Evolutionary conservation across 2,329 filamentous ascomycete genomes (phyloP).

Genomic region (Penicillium janthinellum): DNA sequence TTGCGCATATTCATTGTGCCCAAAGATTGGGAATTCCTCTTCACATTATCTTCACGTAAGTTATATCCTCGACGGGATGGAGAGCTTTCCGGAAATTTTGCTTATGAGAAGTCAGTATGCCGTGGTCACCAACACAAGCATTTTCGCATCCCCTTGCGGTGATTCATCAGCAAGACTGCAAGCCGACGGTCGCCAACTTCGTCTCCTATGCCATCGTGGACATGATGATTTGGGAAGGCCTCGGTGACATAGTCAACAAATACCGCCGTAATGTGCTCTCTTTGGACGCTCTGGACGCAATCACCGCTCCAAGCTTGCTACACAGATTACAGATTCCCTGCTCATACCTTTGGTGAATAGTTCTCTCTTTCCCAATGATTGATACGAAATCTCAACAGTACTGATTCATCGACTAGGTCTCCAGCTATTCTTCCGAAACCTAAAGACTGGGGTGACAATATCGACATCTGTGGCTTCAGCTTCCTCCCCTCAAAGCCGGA

Average conservation of each 20-base stretch:
- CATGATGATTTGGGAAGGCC: slow-evolving; percentile 89
- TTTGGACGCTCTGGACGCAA: slow-evolving; percentile 73
- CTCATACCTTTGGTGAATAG: slow-evolving; percentile 80
- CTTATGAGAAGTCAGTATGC: slow-evolving; percentile 61
- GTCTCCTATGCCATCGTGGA: slow-evolving; percentile 83
- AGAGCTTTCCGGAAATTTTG: background rate
- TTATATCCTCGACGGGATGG: slow-evolving; percentile 16
- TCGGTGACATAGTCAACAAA: slow-evolving; percentile 87
- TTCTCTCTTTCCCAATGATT: background rate
- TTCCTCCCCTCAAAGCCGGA: slow-evolving; percentile 69
- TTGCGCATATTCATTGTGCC: slow-evolving; percentile 77
- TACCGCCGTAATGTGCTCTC: slow-evolving; percentile 76
- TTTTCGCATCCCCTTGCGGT: slow-evolving; percentile 88
- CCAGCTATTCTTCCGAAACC: slow-evolving; percentile 78
- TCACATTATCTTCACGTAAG: slow-evolving; percentile 85
- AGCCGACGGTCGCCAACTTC: slow-evolving; percentile 76
- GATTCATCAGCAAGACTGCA: slow-evolving; percentile 73
- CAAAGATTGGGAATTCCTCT: slow-evolving; percentile 76
- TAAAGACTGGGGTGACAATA: slow-evolving; percentile 71
- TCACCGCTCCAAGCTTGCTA: slow-evolving; percentile 81
- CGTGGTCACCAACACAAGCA: slow-evolving; percentile 81
- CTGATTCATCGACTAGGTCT: slow-evolving; percentile 51
- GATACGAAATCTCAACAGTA: background rate
- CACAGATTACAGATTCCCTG: slow-evolving; percentile 76
- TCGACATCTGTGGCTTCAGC: slow-evolving; percentile 75